phyloP scores from a whole-genome alignment of 805 yeast genomes.

The Lipomyces lipofer region DNA sequence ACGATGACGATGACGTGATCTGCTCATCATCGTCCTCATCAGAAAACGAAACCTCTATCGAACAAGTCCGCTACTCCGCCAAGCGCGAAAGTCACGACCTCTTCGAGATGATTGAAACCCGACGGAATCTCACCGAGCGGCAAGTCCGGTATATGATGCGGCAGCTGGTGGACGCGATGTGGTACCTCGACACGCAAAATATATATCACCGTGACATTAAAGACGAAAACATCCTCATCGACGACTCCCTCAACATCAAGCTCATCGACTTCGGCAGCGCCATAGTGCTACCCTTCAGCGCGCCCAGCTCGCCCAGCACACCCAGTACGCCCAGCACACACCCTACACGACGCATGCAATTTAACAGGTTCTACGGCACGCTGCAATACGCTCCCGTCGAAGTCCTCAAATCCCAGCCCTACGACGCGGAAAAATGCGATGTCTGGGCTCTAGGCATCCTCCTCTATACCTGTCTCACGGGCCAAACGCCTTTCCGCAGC shows the following conservation, averaged over 20 bases:
- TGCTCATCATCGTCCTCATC: constrained; percentile 7
- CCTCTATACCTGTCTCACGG: constrained; percentile 29
- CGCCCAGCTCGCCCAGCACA: background rate
- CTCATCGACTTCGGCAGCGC: constrained; percentile 72
- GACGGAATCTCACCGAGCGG: constrained; percentile 20
- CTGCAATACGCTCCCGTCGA: constrained; percentile 31
- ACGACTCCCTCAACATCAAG: constrained; percentile 70
- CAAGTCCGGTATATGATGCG: constrained; percentile 30
- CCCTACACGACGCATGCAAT: constrained; percentile 6
- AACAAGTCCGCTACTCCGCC: constrained; percentile 16
- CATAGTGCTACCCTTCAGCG: constrained; percentile 10
- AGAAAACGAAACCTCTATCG: constrained; percentile 2
- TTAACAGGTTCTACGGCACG: constrained; percentile 29
- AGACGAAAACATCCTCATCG: constrained; percentile 82
- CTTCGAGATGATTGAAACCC: constrained; percentile 49
- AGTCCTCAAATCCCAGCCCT: constrained; percentile 21
- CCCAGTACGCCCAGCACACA: background rate
- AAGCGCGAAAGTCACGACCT: constrained; percentile 69
- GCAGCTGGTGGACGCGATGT: constrained; percentile 27
- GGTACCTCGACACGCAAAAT: constrained; percentile 21
- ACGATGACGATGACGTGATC: constrained; percentile 10
- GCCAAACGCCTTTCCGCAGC: constrained; percentile 29
- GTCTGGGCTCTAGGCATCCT: constrained; percentile 31
- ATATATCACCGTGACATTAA: constrained; percentile 57
- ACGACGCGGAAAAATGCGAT: constrained; percentile 30